Evolutionary conservation across 176 grass and related monocot genomes (phyloP).

Genomic region (Musa troglodytarum): DNA sequence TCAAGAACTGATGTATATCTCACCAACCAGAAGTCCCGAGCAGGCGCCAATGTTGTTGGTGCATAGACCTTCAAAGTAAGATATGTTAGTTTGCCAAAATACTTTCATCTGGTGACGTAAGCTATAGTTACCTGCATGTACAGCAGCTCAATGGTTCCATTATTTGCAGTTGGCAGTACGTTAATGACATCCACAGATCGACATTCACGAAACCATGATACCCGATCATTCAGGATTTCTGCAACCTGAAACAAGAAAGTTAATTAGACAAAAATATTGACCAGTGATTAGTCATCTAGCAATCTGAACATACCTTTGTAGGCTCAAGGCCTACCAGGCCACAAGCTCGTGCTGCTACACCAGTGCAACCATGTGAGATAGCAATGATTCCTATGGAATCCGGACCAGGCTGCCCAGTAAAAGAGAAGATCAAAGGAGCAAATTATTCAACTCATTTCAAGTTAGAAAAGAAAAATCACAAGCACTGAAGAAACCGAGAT

Average conservation of each 20-base stretch:
- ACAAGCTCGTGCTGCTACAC: constrained; percentile 85
- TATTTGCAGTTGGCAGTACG: constrained; percentile 54
- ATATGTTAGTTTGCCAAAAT: not conserved
- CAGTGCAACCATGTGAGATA: constrained; percentile 86
- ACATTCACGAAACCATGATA: constrained; percentile 64
- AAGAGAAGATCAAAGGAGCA: not conserved
- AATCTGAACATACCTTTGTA: constrained; percentile 45
- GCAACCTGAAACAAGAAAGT: constrained; percentile 43
- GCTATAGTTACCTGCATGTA: constrained; percentile 71
- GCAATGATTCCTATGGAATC: constrained; percentile 99
- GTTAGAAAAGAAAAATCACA: not conserved
- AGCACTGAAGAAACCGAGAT: too few species aligned
- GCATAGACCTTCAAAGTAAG: constrained; percentile 50
- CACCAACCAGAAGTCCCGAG: constrained; percentile 89
- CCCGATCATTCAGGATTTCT: constrained; percentile 77
- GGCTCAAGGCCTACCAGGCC: constrained; percentile 91
- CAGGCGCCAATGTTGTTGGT: constrained; percentile 61
- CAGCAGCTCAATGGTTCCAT: constrained; percentile 71
- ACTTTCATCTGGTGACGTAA: not conserved
- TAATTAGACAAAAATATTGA: not conserved
- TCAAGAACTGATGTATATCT: constrained; percentile 85
- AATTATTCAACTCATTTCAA: not conserved
- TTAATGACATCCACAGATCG: constrained; percentile 74
- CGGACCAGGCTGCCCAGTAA: constrained; percentile 85
- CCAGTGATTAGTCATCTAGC: not conserved